Evolutionary conservation across 768 basidiomycete species (phyloP), one percentile per base, ranked within the genome.

Genomic region (Pulveroboletus ravenelii): DNA sequence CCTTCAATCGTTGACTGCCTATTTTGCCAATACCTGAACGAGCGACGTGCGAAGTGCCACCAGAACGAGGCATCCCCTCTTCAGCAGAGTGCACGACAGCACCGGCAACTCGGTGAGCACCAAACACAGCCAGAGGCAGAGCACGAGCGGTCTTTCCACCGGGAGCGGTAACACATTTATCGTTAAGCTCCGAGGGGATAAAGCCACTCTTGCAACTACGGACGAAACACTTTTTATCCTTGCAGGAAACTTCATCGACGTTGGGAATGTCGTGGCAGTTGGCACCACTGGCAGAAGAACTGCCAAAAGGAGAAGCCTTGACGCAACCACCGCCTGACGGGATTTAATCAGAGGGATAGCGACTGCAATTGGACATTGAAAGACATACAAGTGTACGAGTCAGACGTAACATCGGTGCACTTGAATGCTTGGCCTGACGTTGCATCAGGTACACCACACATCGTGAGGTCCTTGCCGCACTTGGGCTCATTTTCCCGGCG

Each of bases 301-400:
- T 35, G n/a, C 55, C 56, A 32, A 62, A 59, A 18, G 63, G 54
- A 37, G 59, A 56, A 3, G 57, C 51, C 38, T 61, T 51, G 45
- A 60, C 55, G 39, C 72, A 73, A 1, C 71, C 72, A 3, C 72
- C 72, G 42, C 72, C 71, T 73, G 41, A 7, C 23, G 5, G 37
- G 18, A 27, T 7, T 1, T 15, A 23, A 12, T 47, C 13, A 48
- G 39, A 6, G 5, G 14, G 8, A 20, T 3, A 3, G 6, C 4
- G 6, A 5, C 23, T 12, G 38, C 8, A 43, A 34, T 23, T 6
- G 6, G 10, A 3, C 10, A 31, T 8, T 5, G 14, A 48, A 46
- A 31, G 12, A 68, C 72, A 37, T 52, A 73, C 72, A 73, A 5
- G 57, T 61, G 32, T 58, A 58, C 10, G 61, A 45, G 49, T 68